Evolutionary conservation across 441 rosid species (phyloP).

Genomic region (Cnidoscolus chayamansa): DNA sequence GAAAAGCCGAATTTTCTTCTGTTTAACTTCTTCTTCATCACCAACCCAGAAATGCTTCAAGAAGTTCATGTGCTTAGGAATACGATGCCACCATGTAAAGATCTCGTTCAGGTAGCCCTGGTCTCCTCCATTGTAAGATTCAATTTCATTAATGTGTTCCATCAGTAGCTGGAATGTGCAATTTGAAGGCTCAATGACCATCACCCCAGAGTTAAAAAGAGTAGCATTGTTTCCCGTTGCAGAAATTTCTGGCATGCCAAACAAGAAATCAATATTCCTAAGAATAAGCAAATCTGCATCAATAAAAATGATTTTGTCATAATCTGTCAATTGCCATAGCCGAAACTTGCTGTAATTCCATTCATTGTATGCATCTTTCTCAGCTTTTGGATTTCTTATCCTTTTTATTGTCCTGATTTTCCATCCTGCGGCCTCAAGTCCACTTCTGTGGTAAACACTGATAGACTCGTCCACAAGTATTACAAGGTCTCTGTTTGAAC

Average conservation of each 20-base stretch:
- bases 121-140: constrained; percentile 93
- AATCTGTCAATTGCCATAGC: constrained; percentile 88
- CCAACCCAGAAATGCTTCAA: constrained; percentile 90
- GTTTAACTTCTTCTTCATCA: constrained; percentile 65
- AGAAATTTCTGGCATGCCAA: constrained; percentile 80
- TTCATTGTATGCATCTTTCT: constrained; percentile 88
- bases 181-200: constrained; percentile 86
- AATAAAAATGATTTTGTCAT: constrained; percentile 82
- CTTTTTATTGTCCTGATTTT: constrained; percentile 72
- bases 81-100: constrained; percentile 95
- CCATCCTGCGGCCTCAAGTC: constrained; percentile 94
- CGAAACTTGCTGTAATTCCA: constrained; percentile 97
- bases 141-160: constrained; percentile 82
- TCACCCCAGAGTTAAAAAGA: constrained; percentile 83
- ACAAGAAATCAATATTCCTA: constrained; percentile 87
- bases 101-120: constrained; percentile 86
- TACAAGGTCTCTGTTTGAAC: constrained; percentile 81
- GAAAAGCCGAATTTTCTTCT: constrained; percentile 64
- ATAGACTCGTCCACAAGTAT: constrained; percentile 83
- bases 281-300: constrained; percentile 80
- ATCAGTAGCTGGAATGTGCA: constrained; percentile 88
- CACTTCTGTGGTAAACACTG: constrained; percentile 75
- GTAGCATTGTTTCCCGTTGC: constrained; percentile 89
- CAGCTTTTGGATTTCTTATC: constrained; percentile 92
- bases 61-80: constrained; percentile 81